Conservation (phyloP, 2,329 filamentous ascomycete species). For the Rutstroemia sp. region DNA sequence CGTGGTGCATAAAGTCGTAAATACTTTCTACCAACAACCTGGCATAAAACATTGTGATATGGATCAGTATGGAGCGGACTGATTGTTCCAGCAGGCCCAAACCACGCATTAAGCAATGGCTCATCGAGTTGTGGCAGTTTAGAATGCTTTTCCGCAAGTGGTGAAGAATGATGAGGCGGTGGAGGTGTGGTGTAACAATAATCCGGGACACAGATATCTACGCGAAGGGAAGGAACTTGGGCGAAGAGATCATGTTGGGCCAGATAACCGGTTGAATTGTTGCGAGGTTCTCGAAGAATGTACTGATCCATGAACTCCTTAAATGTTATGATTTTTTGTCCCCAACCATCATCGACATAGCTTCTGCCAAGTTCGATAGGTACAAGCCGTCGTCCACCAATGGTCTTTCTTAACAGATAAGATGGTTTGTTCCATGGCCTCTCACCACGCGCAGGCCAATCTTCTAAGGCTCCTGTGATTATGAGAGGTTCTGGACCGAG, state of each 20-base stretch:
- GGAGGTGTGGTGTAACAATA: slow-evolving; percentile 72
- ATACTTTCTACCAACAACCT: slow-evolving; percentile 88
- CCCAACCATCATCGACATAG: slow-evolving; percentile 82
- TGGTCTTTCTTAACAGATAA: slow-evolving; percentile 69
- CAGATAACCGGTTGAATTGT: slow-evolving; percentile 62
- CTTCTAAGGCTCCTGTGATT: slow-evolving; percentile 54
- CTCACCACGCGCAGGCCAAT: slow-evolving; percentile 71
- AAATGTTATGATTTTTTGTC: slow-evolving; percentile 73
- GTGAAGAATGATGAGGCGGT: slow-evolving; percentile 39
- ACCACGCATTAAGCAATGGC: slow-evolving; percentile 83
- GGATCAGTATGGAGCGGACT: slow-evolving; percentile 91
- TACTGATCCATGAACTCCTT: slow-evolving; percentile 53
- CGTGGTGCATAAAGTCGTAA: slow-evolving; percentile 75
- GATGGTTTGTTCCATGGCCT: slow-evolving; percentile 63
- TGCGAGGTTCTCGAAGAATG: slow-evolving; percentile 11
- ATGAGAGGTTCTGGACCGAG: slow-evolving; percentile 54
- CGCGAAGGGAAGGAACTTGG: slow-evolving; percentile 69
- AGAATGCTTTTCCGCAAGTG: slow-evolving; percentile 34
- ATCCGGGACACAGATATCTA: slow-evolving; percentile 75
- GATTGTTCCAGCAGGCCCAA: slow-evolving; percentile 80
- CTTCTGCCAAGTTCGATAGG: slow-evolving; percentile 81
- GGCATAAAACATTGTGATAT: slow-evolving; percentile 86
- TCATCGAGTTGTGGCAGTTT: slow-evolving; percentile 39
- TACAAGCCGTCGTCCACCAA: slow-evolving; percentile 71
- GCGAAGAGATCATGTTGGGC: slow-evolving; percentile 84